These are phyloP conservation scores for Dictyostelium intermedium DNA, from an alignment of 78 protist genomes.

Conservation along the genomic window DNA sequence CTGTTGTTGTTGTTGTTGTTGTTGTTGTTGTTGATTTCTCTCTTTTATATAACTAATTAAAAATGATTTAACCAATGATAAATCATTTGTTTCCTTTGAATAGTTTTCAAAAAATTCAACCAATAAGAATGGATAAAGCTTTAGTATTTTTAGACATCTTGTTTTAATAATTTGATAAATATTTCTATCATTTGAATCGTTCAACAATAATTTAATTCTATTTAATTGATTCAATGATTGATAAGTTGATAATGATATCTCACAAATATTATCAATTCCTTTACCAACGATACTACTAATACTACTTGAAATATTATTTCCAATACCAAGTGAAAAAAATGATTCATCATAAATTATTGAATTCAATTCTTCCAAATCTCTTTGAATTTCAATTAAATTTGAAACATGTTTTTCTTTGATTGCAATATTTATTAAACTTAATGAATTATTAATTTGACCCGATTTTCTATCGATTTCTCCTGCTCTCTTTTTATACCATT, in stretches of 20 bases:
- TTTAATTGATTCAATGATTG: not conserved
- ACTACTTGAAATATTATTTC: not conserved
- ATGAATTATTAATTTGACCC: constrained; percentile 45
- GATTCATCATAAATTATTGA: not conserved
- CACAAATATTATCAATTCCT: not conserved
- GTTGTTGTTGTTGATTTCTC: not conserved
- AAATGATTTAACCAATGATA: constrained; percentile 2
- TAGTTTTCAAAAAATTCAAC: constrained; percentile 1
- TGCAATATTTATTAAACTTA: constrained; percentile 9
- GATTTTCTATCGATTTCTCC: constrained; percentile 50
- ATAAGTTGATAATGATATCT: not conserved
- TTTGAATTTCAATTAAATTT: not conserved
- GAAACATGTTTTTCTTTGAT: constrained; percentile 22
- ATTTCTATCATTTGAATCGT: not conserved
- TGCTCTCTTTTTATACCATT: constrained; percentile 38
- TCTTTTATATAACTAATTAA: not conserved
- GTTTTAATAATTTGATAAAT: not conserved
- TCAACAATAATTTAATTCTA: not conserved
- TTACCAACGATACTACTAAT: not conserved
- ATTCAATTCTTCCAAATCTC: constrained; percentile 3
- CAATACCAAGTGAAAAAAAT: not conserved
- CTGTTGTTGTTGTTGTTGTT: not conserved
- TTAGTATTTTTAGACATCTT: not conserved
- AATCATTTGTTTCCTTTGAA: not conserved
- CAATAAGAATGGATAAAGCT: not conserved